Evolutionary conservation across 805 yeast genomes (phyloP), one percentile per base, ranked within the genome.

Genomic region (Blastobotrys terrestris): DNA sequence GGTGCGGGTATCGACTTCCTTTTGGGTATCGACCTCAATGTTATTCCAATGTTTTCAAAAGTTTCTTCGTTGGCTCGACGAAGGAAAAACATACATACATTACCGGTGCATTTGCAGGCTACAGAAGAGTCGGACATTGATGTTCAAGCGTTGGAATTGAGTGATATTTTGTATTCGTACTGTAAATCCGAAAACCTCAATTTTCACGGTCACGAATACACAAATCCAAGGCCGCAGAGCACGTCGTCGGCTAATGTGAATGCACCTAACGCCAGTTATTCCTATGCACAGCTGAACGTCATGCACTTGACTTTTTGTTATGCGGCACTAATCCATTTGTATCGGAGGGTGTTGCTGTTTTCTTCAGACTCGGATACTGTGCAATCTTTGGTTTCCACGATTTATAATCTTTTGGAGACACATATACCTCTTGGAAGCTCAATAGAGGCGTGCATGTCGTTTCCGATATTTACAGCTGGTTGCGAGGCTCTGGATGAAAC

Each of bases 11-110:
- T 60, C 31, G 63, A 63, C 31, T 52, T 59, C 22, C 53, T 63
- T 13, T 55, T 63, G 16, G 95, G 94, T 0, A 79, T 87, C 63
- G 90, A 86, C 57, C 71, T 82, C 11, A 73, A 73, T 55, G 74
- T 85, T 53, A 68, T 86, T 18, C 84, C 86, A 0, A 72, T 76
- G 31, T 79, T 80, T 55, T 74, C 84, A 18, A 75, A 79, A 44
- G 73, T 83, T 7, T 66, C 75, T 14, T 59, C 63, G 43, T 56
- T 79, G 44, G 71, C 77, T 20, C 67, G 73, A 47, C 58, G 65
- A 47, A 51, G 18, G 58, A 53, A 41, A 50, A 54, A 7, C 45
- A 40, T 2, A 31, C 47, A 4, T n/a, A n/a, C n/a, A n/a, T n/a
- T n/a, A n/a, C n/a, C n/a, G n/a, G n/a, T 46, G 67, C 2, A 66